These are phyloP conservation scores for Solanum pimpinellifolium DNA, from an alignment of 257 asterid species.

Conservation along the genomic window DNA sequence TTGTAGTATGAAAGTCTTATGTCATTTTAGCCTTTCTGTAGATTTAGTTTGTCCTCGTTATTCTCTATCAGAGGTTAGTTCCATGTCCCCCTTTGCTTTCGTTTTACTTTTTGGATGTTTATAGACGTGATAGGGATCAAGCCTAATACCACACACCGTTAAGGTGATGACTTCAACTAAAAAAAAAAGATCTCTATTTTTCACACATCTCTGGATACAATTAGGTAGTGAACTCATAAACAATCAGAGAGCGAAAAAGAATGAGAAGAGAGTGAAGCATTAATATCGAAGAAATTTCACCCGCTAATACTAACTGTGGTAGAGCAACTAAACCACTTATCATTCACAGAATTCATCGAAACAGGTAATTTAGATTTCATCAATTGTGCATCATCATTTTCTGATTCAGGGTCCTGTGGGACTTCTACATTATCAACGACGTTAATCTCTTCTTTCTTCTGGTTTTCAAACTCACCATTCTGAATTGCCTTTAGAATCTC, in stretches of 20 bases:
- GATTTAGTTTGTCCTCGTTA: neutral
- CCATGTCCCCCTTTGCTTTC: neutral
- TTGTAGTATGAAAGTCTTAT: neutral
- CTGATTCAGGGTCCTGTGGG: slow-evolving; percentile 20
- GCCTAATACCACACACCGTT: neutral
- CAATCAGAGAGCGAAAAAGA: neutral
- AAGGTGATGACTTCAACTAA: neutral
- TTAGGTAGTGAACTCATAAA: neutral
- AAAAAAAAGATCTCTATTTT: neutral
- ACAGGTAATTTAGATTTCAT: slow-evolving; percentile 6
- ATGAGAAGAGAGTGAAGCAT: neutral
- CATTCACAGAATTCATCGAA: slow-evolving; percentile 28
- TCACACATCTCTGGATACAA: neutral
- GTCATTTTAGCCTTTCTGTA: neutral
- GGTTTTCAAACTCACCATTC: neutral
- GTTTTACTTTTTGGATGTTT: neutral
- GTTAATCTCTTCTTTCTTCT: neutral
- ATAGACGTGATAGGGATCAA: neutral
- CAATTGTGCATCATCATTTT: slow-evolving; percentile 18
- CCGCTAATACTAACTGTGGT: slow-evolving; percentile 10
- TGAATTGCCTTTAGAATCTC: slow-evolving; percentile 14
- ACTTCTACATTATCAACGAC: neutral
- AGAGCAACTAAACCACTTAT: slow-evolving; percentile 22
- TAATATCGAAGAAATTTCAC: neutral
- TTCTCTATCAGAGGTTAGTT: neutral